Percentiles rank a stretch among this genome's conserved stretches.
Evolutionary conservation across 176 grass and related monocot species (phyloP).

Genomic region (Bothriochloa decipiens): DNA sequence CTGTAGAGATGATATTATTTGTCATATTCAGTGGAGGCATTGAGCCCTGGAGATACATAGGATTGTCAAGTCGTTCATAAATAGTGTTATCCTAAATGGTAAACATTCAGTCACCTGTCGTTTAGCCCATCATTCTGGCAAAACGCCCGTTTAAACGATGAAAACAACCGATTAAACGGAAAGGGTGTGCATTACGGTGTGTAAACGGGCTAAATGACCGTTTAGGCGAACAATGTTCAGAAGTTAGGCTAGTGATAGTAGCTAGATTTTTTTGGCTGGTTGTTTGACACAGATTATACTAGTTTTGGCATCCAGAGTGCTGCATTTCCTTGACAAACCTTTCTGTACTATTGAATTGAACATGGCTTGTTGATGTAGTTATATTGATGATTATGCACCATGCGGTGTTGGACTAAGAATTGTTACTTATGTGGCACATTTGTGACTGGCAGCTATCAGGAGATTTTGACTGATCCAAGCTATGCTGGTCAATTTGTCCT

Average conservation of each 20-base stretch:
- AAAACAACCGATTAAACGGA: no score
- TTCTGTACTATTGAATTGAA: slow-evolving; percentile 5
- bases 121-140: no score
- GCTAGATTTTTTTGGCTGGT: not conserved
- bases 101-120: no score
- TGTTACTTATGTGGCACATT: not conserved
- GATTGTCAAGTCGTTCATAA: not conserved
- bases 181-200: no score
- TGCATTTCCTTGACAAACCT: not conserved
- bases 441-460: slow-evolving; percentile 72
- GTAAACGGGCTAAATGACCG: no score
- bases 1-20: not conserved
- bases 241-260: not conserved
- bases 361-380: not conserved
- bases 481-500: slow-evolving; percentile 97
- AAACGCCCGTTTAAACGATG: no score
- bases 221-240: not conserved
- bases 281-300: not conserved
- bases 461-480: slow-evolving; percentile 96
- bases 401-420: not conserved
- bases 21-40: not conserved
- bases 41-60: not conserved
- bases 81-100: no score
- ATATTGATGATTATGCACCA: not conserved
- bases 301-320: not conserved